Conservation (phyloP, 2,329 filamentous ascomycete genomes). For the Phyllosticta capitalensis region DNA sequence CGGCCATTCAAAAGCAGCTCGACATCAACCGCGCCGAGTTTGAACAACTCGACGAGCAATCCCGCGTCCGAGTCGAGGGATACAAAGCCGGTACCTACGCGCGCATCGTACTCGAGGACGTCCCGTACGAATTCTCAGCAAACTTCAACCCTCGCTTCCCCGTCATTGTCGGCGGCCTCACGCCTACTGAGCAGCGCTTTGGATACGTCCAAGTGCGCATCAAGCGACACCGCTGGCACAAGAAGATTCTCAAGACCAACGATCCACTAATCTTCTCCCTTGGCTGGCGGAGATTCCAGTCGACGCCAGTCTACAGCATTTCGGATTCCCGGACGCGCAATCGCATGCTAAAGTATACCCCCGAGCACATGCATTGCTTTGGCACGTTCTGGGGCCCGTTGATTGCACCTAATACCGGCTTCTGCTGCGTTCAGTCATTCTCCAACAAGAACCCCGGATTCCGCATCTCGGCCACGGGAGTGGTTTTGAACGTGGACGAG, state of each 20-base stretch:
- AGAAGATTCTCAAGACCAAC: slow-evolving; percentile 97
- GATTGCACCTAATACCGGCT: slow-evolving; percentile 90
- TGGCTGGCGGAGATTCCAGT: slow-evolving; percentile 92
- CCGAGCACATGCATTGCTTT: slow-evolving; percentile 99
- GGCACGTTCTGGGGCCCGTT: slow-evolving; percentile 91
- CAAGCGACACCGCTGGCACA: slow-evolving; percentile 97
- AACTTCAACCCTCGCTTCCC: slow-evolving; percentile 76
- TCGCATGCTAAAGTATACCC: slow-evolving; percentile 97
- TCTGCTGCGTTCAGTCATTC: slow-evolving; percentile 86
- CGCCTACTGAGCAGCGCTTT: slow-evolving; percentile 88
- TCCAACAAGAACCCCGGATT: slow-evolving; percentile 79
- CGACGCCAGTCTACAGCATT: slow-evolving; percentile 85
- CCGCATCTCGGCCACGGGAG: slow-evolving; percentile 87
- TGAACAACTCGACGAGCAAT: slow-evolving; percentile 72
- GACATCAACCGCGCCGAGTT: slow-evolving; percentile 96
- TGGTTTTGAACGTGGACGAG: slow-evolving; percentile 89
- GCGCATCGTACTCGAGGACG: slow-evolving; percentile 77
- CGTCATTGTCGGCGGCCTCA: slow-evolving; percentile 82
- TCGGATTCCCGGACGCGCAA: slow-evolving; percentile 89
- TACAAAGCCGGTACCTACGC: slow-evolving; percentile 89
- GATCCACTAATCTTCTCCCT: slow-evolving; percentile 95
- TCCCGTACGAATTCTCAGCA: slow-evolving; percentile 81
- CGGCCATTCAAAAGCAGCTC: slow-evolving; percentile 85
- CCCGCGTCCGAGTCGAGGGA: slow-evolving; percentile 77
- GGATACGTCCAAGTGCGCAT: slow-evolving; percentile 93